These are phyloP conservation scores for Persicaria maculosa DNA, from an alignment of 148 eudicot species.

Conservation along the genomic window DNA sequence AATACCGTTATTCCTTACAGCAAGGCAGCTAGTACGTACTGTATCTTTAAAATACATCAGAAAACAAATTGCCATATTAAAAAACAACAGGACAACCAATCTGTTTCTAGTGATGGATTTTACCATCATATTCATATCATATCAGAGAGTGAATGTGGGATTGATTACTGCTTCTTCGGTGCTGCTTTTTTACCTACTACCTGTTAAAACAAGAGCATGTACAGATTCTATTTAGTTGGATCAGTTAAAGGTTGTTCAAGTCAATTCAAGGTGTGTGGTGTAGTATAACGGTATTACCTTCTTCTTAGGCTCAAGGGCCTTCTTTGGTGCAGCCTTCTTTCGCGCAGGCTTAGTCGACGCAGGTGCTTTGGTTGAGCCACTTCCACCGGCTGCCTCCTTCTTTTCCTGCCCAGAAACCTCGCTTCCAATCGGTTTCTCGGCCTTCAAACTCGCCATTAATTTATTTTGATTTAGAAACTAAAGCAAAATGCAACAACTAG, in stretches of 20 bases:
- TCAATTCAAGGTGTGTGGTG: too few species aligned
- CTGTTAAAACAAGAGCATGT: neutral
- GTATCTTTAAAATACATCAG: too few species aligned
- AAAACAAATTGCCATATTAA: too few species aligned
- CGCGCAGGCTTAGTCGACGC: slow-evolving; percentile 5
- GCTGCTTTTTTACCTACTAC: slow-evolving; percentile 6
- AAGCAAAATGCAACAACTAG: neutral
- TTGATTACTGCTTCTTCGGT: slow-evolving; percentile 5
- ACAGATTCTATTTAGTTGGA: neutral
- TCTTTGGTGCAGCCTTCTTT: slow-evolving; percentile 11
- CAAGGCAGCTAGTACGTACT: too few species aligned
- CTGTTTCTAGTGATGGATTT: too few species aligned
- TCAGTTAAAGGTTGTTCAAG: too few species aligned
- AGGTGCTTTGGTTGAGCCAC: slow-evolving; percentile 9
- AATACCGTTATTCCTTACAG: too few species aligned
- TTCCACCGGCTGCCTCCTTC: neutral
- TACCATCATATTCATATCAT: too few species aligned
- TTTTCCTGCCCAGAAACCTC: neutral
- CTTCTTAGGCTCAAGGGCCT: slow-evolving; percentile 15
- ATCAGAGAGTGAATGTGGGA: too few species aligned
- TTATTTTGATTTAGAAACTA: neutral
- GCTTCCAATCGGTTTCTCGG: slow-evolving; percentile 30
- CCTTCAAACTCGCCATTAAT: slow-evolving; percentile 33
- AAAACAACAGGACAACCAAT: too few species aligned
- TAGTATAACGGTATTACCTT: slow-evolving; percentile 4